These are phyloP conservation scores for Yamadazyma philogaea DNA, from an alignment of 805 yeast species.

Conservation along the genomic window DNA sequence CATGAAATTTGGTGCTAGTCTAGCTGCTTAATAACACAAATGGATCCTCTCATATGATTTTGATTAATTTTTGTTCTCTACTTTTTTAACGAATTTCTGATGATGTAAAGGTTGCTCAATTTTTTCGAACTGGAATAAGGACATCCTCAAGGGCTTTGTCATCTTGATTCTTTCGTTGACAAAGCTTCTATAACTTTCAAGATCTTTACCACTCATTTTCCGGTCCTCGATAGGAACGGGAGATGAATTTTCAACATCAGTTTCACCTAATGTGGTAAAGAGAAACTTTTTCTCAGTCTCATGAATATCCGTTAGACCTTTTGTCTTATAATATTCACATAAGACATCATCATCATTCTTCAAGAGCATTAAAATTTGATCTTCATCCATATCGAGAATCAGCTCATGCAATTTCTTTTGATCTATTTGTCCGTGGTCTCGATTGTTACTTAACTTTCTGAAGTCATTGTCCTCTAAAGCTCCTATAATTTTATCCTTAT, in stretches of 20 bases:
- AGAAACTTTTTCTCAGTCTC: conserved; percentile 20
- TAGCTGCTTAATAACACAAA: not conserved
- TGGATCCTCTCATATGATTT: not conserved
- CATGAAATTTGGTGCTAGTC: too few species aligned
- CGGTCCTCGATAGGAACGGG: conserved; percentile 4
- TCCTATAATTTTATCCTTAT: conserved; percentile 7
- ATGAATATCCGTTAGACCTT: conserved; percentile 25
- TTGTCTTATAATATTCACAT: conserved; percentile 26
- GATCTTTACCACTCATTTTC: conserved; percentile 8
- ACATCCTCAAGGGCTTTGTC: conserved; percentile 17
- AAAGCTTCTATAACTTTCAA: conserved; percentile 12
- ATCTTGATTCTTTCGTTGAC: conserved; percentile 15
- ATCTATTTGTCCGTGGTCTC: conserved; percentile 9
- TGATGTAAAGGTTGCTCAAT: conserved; percentile 18
- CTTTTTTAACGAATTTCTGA: conserved; percentile 4
- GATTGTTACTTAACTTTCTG: conserved; percentile 1
- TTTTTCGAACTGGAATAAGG: conserved; percentile 17
- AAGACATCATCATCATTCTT: conserved; percentile 21
- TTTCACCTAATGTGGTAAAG: conserved; percentile 2
- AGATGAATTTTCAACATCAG: not conserved
- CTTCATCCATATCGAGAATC: conserved; percentile 24
- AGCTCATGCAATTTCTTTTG: conserved; percentile 6
- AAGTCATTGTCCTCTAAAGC: conserved; percentile 16
- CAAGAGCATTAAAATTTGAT: conserved; percentile 20
- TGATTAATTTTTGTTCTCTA: not conserved